Evolutionary conservation across 2,329 filamentous ascomycete species (phyloP), one percentile per base, ranked within the genome.

Genomic region (Phialophora chinensis): DNA sequence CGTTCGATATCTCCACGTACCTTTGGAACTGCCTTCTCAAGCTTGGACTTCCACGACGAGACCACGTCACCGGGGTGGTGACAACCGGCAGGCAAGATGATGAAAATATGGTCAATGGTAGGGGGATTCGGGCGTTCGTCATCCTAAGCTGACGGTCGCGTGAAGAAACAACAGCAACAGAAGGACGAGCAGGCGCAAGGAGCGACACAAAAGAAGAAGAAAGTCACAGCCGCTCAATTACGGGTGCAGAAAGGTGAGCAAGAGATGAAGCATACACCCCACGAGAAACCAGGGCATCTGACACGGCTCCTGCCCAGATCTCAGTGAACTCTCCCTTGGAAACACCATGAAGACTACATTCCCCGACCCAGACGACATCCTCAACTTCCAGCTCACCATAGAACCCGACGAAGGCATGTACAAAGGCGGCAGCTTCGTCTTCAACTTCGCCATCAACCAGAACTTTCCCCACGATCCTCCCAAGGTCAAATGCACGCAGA

Each of bases 51-150:
- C 27, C 7, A 11, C 20, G 8, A 31, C 23, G 25, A 27, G 7
- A 44, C n/a, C 17, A 8, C 33, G 25, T 57, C 44, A 44, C 47
- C 59, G 35, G 47, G n/a, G 31, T 50, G 50, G 65, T 63, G 60
- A 62, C 38, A 25, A 35, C 17, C 53, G 25, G 66, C 69, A 71
- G 74, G 72, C 82, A 93, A 84, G 77, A 98, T 98, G 95, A 86
- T 97, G 85, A 98, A 98, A 84, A 97, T 98, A 85, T 98, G 94
- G 95, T 96, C 93, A 75, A 97, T 98, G 94, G 93, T 96, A 84
- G 60, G 85, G 53, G 49, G 47, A 31, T 47, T 27, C 73, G 63
- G 35, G 47, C 31, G 6, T 49, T 27, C 54, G 31, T 61, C 12
- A 62, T 27, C 6, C 6, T n/a, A 5, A 11, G 35, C 60, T 66